phyloP scores from a whole-genome alignment of 352 stramenopile genomes.

The Globisporangium yorkense region DNA sequence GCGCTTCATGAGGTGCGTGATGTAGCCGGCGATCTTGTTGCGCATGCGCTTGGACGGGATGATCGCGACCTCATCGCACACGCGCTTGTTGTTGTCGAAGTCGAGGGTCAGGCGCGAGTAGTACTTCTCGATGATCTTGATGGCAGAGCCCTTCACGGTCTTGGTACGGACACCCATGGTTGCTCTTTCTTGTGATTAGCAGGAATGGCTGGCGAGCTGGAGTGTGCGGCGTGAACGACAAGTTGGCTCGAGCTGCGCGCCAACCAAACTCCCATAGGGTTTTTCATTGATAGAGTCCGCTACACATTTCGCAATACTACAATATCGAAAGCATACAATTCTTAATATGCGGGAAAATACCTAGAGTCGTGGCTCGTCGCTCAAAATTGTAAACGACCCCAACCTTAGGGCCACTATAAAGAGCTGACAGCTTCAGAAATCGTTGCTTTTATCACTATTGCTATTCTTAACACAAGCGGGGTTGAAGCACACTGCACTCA shows the following conservation, averaged over 20 bases:
- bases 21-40: constrained; percentile 99
- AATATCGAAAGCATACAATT: background rate
- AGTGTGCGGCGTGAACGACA: no score
- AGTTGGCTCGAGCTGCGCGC: background rate
- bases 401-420: background rate
- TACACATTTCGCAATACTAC: background rate
- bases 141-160: constrained; percentile 99
- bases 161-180: constrained; percentile 99
- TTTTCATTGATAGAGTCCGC: background rate
- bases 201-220: constrained; percentile 7
- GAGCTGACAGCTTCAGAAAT: background rate
- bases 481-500: no score
- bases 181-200: constrained; percentile 29
- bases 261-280: background rate
- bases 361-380: no score
- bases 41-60: constrained; percentile 99
- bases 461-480: background rate
- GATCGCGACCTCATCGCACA: constrained; percentile 96
- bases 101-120: constrained; percentile 99
- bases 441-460: background rate
- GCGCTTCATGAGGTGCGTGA: constrained; percentile 99
- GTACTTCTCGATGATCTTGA: constrained; percentile 99
- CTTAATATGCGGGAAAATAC: background rate
- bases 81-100: constrained; percentile 99
- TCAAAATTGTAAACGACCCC: no score